Base-by-base conservation (phyloP, 2,329 filamentous ascomycete genomes). In the Albifimbria verrucaria region DNA sequence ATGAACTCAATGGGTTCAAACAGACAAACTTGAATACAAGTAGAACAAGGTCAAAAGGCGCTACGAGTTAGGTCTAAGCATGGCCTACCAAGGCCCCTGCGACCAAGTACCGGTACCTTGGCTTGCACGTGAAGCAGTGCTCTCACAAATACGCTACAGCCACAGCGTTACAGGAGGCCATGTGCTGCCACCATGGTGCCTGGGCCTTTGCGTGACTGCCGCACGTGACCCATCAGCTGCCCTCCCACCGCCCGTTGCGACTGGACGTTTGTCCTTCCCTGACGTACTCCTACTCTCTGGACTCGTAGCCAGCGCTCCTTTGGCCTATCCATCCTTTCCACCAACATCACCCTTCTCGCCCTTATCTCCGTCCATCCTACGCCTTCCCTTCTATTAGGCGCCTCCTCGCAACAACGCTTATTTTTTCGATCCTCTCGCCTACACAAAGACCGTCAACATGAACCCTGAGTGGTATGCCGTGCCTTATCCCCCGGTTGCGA, bases 401-500 rank as follows among this genome's bases (percentile, higher is more conserved):
- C 46, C 18, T 25, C 12, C 6, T 10, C 46, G 17, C 46, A 22
- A 22, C 21, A 12, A 21, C 21, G 22, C 7, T 22, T 17, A 9
- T 22, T n/a, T 9, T 36, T 7, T 36, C 24, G 44, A 28, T 36
- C 36, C 51, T 52, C 22, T 46, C 49, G 11, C 32, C 52, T 52
- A 51, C 50, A 58, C 51, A n/a, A n/a, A n/a, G n/a, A n/a, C 68
- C 70, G 69, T 73, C 81, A 90, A 66, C 71, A 94, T 94, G 90
- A 94, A 94, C 82, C 90, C 90, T 72, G 90, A 94, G 90, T 94
- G 83, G 90, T 94, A 86, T 72, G 89, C 86, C 66, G 59, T 55
- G 59, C 61, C 56, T 63, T 51, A 60, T 58, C 58, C 60, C 60
- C 61, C 58, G 57, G 59, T 58, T 60, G 59, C 62, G 60, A 63